Base-by-base conservation (phyloP, 352 stramenopile genomes). In the Halophytophthora polymorphica region DNA sequence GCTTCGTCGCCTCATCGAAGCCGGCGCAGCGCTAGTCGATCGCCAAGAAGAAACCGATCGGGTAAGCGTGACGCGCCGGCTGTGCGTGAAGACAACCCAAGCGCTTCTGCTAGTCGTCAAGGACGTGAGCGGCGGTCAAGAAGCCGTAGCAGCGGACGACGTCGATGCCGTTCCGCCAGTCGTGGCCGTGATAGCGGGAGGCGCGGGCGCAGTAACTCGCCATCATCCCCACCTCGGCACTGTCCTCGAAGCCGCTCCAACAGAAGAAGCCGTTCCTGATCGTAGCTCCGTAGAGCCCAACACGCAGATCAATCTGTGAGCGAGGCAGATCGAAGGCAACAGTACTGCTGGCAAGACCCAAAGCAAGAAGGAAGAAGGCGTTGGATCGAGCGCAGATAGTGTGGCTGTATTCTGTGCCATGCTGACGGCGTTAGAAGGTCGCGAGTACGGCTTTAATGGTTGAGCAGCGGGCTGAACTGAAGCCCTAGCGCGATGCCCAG, bases 401-500 rank as follows among this genome's bases (percentile, higher is more conserved):
- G 4, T 31, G 4, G 25, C 25, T 31, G 25, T 31, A 31, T 31
- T 31, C 4, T 31, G 25, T 31, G 25, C 25, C 25, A 31, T 8
- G 8, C 25, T 31, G 4, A 8, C 25, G 8, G 25, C 25, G 25
- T 8, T 31, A 31, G 25, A 10, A 31, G 25, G 8, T 8, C 25
- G 4, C 25, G 4, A 10, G 6, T 23, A 35, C 3, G 38, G 31
- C 28, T 22, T 64, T 50, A 70, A 41, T 74, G 59, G 36, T 78
- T 74, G 21, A 82, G 50, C 22, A 83, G 44, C 17, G 65, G 72
- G 34, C 71, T 73, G 47, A 78, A 73, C 31, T 79, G 73, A 33
- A 91, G 64, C 47, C 63, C 72, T 17, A 83, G 66, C 13, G 76
- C 73, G 33, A 85, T 58, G 7, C 71, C 76, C 31, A 91, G 59